These are phyloP conservation scores for Theobroma cacao DNA, from an alignment of 345 rosid genomes.

Conservation along the genomic window DNA sequence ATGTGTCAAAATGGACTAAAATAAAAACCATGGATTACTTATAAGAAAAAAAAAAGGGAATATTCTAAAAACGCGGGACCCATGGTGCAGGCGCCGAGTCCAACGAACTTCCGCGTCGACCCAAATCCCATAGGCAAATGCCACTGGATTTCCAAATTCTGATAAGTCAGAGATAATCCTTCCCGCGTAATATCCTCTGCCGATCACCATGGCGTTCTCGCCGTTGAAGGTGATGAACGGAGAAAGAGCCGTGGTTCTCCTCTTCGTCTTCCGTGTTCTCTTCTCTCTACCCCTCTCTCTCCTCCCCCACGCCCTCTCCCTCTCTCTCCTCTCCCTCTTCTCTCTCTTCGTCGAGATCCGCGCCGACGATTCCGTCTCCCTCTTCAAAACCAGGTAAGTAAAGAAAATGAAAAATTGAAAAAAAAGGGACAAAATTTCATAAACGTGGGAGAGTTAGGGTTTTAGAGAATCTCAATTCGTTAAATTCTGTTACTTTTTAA, in stretches of 20 bases:
- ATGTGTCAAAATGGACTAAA: background rate
- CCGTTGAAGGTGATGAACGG: constrained; percentile 49
- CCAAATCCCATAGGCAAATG: background rate
- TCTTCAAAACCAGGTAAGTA: constrained; percentile 55
- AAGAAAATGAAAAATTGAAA: background rate
- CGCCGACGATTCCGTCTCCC: constrained; percentile 43
- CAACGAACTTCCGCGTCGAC: background rate
- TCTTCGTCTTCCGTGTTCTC: constrained; percentile 51
- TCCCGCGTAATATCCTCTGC: constrained; percentile 22
- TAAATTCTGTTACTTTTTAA: background rate
- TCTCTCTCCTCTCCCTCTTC: constrained; percentile 50
- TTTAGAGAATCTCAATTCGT: background rate
- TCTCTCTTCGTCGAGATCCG: constrained; percentile 68
- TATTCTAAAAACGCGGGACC: background rate
- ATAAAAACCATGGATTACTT: too few relatives aligned
- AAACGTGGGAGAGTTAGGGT: background rate
- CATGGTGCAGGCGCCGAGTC: background rate
- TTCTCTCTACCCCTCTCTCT: constrained; percentile 61
- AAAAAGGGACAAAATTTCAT: background rate
- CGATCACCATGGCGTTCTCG: constrained; percentile 5
- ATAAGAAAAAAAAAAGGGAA: background rate
- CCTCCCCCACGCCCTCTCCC: constrained; percentile 62
- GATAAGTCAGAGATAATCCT: background rate
- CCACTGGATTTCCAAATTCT: background rate
- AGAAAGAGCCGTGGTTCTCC: constrained; percentile 75